Evolutionary conservation across 2,329 filamentous ascomycete genomes (phyloP), one percentile per base, ranked within the genome.

Genomic region (Phymatotrichopsis omnivora): DNA sequence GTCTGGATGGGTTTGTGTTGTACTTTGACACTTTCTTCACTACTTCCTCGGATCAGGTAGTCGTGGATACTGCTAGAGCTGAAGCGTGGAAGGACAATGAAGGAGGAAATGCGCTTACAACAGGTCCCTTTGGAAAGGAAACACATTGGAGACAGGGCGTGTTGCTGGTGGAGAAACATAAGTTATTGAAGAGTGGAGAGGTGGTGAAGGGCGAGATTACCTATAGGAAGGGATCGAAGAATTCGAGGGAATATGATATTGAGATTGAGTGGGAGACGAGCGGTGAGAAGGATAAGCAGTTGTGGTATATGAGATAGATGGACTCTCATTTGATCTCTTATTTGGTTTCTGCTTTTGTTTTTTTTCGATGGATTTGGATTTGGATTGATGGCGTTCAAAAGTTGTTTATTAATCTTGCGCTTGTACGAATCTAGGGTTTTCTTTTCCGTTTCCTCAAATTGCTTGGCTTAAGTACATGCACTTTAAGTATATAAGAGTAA

Each of bases 11-110:
- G 4, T 93, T 86, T 63, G 71, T 85, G 11, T 74, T 94, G 56
- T 95, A 87, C 85, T 95, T 95, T 61, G 89, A 96, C 62, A 89
- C 82, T 19, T 91, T 91, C 69, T 95, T 95, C 65, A 75, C 82
- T 54, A 76, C 78, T 7, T 73, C 74, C 0, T 67, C 72, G 27
- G 65, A 70, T 27, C 62, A 66, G 38, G 57, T 60, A 22, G 60
- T 74, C 35, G 68, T 68, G 7, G 65, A 70, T 23, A 64, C 72
- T 49, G 68, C 68, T n/a, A 74, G 76, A 39, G 75, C 78, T 0
- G 68, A 77, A 44, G 69, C 73, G 3, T 86, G 81, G 75, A 72
- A 74, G 53, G 67, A 70, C 59, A 58, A 64, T 19, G 67, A 69
- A 24, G 74, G 80, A 53, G 75, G 79, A 39, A 72, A 85, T n/a